These are phyloP conservation scores for Bryoglossum gracile DNA, from an alignment of 495 filamentous ascomycete species.

Conservation along the genomic window DNA sequence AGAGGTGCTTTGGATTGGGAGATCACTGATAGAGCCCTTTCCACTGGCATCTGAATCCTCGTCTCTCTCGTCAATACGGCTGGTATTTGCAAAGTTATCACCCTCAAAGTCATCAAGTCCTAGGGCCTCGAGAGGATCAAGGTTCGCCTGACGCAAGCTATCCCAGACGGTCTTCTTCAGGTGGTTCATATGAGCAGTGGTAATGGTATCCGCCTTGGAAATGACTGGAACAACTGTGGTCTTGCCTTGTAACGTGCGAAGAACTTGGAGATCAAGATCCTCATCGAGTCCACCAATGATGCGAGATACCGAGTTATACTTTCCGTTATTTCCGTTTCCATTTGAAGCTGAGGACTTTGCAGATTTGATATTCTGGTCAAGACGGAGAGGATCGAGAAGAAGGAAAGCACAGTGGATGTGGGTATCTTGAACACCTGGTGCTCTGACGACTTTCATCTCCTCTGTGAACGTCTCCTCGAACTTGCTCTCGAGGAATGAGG, in stretches of 20 bases:
- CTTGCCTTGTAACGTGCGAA: conserved; percentile 85
- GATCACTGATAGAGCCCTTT: conserved; percentile 24
- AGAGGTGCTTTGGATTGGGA: conserved; percentile 28
- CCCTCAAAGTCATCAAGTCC: conserved; percentile 69
- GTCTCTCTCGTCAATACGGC: conserved; percentile 53
- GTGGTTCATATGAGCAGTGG: conserved; percentile 83
- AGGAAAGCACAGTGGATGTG: conserved; percentile 96
- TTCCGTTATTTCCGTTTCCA: conserved; percentile 45
- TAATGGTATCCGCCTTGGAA: conserved; percentile 95
- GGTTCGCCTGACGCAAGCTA: conserved; percentile 73
- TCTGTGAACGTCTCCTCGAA: conserved; percentile 97
- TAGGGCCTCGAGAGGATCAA: conserved; percentile 84
- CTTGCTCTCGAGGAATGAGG: conserved; percentile 90
- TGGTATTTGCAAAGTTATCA: conserved; percentile 43
- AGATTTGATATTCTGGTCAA: conserved; percentile 75
- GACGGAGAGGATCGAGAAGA: conserved; percentile 78
- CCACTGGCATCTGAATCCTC: conserved; percentile 38
- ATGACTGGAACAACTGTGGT: conserved; percentile 95
- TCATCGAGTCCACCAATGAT: conserved; percentile 72
- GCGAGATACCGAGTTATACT: conserved; percentile 38
- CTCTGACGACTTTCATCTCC: conserved; percentile 94
- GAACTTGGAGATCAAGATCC: conserved; percentile 82
- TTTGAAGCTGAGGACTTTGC: conserved; percentile 43
- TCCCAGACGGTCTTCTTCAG: conserved; percentile 88
- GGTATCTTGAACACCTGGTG: conserved; percentile 88